These are phyloP conservation scores for Rhodotorula toruloides DNA, from an alignment of 768 basidiomycete genomes.

Conservation along the genomic window DNA sequence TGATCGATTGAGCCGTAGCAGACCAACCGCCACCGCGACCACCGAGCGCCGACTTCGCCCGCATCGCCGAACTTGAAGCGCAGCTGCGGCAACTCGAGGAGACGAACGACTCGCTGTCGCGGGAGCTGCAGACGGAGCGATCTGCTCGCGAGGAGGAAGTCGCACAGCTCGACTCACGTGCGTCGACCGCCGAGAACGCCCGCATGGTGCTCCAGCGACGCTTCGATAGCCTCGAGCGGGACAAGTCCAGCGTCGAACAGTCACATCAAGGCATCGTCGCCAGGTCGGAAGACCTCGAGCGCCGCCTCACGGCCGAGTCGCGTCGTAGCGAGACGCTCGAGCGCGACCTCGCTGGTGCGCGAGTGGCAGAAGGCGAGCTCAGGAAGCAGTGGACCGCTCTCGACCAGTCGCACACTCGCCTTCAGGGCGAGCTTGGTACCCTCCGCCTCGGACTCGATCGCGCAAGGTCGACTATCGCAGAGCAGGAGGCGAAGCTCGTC, in stretches of 20 bases:
- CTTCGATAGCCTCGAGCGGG: slow-evolving; percentile 54
- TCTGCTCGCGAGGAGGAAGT: slow-evolving; percentile 32
- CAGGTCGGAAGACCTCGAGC: slow-evolving; percentile 42
- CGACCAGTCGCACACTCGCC: not conserved
- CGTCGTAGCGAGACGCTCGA: slow-evolving; percentile 67
- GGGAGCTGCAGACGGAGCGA: slow-evolving; percentile 42
- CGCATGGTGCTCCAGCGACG: slow-evolving; percentile 59
- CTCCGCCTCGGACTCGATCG: slow-evolving; percentile 17
- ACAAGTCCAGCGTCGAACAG: slow-evolving; percentile 50
- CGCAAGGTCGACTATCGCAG: slow-evolving; percentile 37
- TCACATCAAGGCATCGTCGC: slow-evolving; percentile 28
- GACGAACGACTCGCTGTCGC: slow-evolving; percentile 56
- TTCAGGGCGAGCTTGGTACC: slow-evolving; percentile 24
- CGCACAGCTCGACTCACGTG: slow-evolving; percentile 26
- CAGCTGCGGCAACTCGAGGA: slow-evolving; percentile 62
- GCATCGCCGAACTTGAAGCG: slow-evolving; percentile 61
- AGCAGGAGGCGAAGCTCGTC: slow-evolving; percentile 49
- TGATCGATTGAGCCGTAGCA: slow-evolving; percentile 42
- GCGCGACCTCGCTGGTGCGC: slow-evolving; percentile 39
- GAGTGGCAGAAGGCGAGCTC: slow-evolving; percentile 2
- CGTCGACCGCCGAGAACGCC: slow-evolving; percentile 11
- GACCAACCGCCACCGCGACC: slow-evolving; percentile 71
- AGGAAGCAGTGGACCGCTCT: slow-evolving; percentile 8
- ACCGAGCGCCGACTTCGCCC: slow-evolving; percentile 47
- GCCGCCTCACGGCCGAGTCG: slow-evolving; percentile 42